Base-by-base conservation (phyloP, 306 rosid species). In the Cicer yamashitae region DNA sequence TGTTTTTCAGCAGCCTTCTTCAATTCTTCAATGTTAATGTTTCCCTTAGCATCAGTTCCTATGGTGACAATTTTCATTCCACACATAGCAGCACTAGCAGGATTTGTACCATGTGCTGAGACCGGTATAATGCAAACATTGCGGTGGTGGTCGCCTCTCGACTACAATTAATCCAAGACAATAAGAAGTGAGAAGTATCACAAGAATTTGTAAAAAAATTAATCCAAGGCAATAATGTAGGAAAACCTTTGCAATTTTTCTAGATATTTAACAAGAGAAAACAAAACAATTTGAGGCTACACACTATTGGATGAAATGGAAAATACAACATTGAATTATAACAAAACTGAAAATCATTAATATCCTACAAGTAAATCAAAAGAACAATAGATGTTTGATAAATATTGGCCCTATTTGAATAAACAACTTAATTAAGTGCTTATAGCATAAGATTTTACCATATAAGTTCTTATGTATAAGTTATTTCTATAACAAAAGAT, bases 1-100 rank as follows among this genome's bases (percentile, higher is more conserved):
- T 96, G 83, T 74, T 82, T 80, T 83, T 96, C 98, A 71, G 99
- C 99, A 68, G 99, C 99, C 84, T 92, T 88, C 84, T 82, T 96
- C 82, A 96, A 87, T 84, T 96, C 96, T 79, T 77, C 86, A 62
- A 96, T 92, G 73, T 92, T 92, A 70, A 96, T 96, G 86, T 96
- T 96, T 79, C 99, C 99, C 84, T 96, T 88, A 59, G 99, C 90
- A 89, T 96, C 99, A 43, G 99, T 96, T 83, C 99, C 99, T n/a
- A 96, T 82, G 2, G 96, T 22, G 71, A 96, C 99, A 68, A 96
- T 96, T 82, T 92, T 90, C 99, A 96, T 96, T 77, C 99, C 99
- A 82, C 91, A 86, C 99, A 96, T 96, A 30, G 99, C 99, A 78
- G 99, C 99, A 79, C 99, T 96, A 50, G 99, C 99, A 46, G 99